Evolutionary conservation across 768 basidiomycete genomes (phyloP), one percentile per base, ranked within the genome.

Genomic region (Coprinopsis strossmayeri): DNA sequence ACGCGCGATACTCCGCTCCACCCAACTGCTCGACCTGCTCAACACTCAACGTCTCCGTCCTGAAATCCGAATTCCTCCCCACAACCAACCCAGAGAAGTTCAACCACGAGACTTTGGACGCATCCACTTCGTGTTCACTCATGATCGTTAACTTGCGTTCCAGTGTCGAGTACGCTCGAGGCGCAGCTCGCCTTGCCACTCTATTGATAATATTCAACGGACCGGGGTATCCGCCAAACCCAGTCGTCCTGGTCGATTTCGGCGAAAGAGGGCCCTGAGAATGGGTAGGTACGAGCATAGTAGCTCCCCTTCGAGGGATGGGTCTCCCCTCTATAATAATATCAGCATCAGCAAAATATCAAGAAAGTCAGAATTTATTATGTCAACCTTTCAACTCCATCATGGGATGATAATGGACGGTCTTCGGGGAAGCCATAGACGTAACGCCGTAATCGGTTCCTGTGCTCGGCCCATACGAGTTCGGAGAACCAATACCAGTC

Each of bases 1-100:
- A 61, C 2, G 85, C 82, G 2, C 79, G 64, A 61, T 82, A 89
- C 65, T 91, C 89, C 20, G 85, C 77, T 0, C 87, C 87, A 2
- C 87, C 87, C 15, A 91, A 64, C 53, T 81, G 73, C 58, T 88
- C 86, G 48, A 86, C 59, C 59, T 89, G 75, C 17, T 86, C 82
- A 53, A 79, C 74, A 2, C 74, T 77, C 57, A 91, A 60, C 52
- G 61, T 72, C 26, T 77, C 76, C 11, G 69, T 74, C 34, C 67
- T 62, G 53, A 82, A 77, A 52, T 76, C 67, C 4, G 78, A 82
- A 57, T 86, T 87, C 17, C 82, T 65, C 3, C 79, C 78, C 3
- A 82, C 74, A 10, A 73, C 62, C 2, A 85, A 59, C 3, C 63
- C 64, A 34, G 39, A 74, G 62, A 27, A 51, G 25, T 61, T 62